Evolutionary conservation across 148 eudicot genomes (phyloP), one percentile per base, ranked within the genome.

Genomic region (Fallopia convolvulus): DNA sequence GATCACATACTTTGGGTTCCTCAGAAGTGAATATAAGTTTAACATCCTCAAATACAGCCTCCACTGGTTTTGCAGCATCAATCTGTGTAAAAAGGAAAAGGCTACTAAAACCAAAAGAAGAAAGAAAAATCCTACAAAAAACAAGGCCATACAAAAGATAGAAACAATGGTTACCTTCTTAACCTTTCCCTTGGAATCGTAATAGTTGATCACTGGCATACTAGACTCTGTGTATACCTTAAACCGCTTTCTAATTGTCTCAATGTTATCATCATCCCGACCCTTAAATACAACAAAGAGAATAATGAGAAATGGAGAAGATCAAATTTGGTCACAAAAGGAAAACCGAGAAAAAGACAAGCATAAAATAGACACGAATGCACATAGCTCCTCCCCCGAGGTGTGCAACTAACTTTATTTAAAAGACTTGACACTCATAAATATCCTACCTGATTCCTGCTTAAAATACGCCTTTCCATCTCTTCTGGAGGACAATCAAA

Each of bases 201-300:
- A 90, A 72, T 90, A 82, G 60, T 88, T 80, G 48, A 90, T 90
- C 50, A 90, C 93, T 23, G 93, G 93, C 71, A 90, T 89, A 83
- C 85, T 90, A 48, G 93, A 90, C 80, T 90, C 91, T 80, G 82
- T 75, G 74, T 79, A 90, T 73, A 90, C 93, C 15, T 88, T 90
- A 53, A 90, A 90, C 49, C 93, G 83, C 86, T 90, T 88, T 71
- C 82, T 79, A 65, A 90, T 88, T 39, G 91, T 86, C 53, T 86
- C 91, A 70, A 86, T 88, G 76, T 90, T 90, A 76, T 90, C 93
- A 75, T 90, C 91, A 75, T 81, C 89, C 80, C 93, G 82, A 60
- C 89, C 91, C 93, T 90, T 78, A 61, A 76, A 18, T 74, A 21
- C 12, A 23, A 60, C 13, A 26, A 40, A 42, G 32, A 52, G 65